These are phyloP conservation scores for Psilocybe azurescens DNA, from an alignment of 768 basidiomycete genomes.

Conservation along the genomic window DNA sequence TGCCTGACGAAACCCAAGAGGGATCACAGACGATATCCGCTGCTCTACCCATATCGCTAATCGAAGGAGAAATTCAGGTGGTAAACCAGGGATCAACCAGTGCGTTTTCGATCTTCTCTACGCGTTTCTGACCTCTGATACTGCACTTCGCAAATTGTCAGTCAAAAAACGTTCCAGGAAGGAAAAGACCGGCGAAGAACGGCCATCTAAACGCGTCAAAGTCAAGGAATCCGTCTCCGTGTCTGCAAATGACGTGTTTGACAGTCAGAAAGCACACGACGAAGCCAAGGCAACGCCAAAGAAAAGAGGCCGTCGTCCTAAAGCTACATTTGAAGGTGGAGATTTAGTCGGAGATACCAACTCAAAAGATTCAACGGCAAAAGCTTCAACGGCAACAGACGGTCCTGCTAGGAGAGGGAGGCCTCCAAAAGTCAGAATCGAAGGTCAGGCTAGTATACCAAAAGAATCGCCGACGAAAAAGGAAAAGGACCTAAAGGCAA, in stretches of 20 bases:
- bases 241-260: not conserved
- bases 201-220: conserved; percentile 13
- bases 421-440: too few species aligned
- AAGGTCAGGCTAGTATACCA: not conserved
- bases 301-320: not conserved
- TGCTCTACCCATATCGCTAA: not conserved
- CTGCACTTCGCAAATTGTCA: not conserved
- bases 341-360: too few species aligned
- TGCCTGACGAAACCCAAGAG: not conserved
- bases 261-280: not conserved
- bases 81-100: not conserved
- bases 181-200: not conserved
- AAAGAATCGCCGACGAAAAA: conserved; percentile 4
- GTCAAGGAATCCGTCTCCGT: not conserved
- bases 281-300: not conserved
- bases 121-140: not conserved
- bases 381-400: too few species aligned
- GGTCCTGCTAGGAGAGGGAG: too few species aligned
- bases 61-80: not conserved
- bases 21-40: not conserved
- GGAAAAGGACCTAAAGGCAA: not conserved
- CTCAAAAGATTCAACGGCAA: too few species aligned
- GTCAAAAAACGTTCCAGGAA: conserved; percentile 13
- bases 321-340: too few species aligned
- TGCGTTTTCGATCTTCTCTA: not conserved